Evolutionary conservation across 2,329 filamentous ascomycete species (phyloP).

Genomic region (Raffaelea ambrosiae): DNA sequence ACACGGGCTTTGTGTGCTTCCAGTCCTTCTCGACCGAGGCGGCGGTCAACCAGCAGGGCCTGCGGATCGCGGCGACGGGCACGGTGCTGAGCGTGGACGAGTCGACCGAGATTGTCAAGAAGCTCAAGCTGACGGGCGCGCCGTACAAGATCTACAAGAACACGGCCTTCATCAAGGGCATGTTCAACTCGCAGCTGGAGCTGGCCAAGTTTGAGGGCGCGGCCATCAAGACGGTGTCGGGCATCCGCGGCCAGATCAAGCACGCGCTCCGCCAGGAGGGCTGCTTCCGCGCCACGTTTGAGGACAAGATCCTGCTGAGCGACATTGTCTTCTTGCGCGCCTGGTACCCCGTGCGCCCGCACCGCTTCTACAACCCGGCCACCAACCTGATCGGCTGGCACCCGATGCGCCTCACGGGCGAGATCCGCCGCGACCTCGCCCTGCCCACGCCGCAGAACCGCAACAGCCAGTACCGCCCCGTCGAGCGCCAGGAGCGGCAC

Average conservation of each 20-base stretch:
- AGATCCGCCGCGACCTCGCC: slow-evolving; percentile 70
- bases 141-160: slow-evolving; percentile 99
- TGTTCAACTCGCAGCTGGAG: slow-evolving; percentile 90
- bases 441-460: slow-evolving; percentile 70
- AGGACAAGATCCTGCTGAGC: slow-evolving; percentile 95
- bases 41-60: slow-evolving; percentile 50
- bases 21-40: slow-evolving; percentile 79
- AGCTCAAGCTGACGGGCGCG: slow-evolving; percentile 65
- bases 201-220: slow-evolving; percentile 98
- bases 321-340: slow-evolving; percentile 94
- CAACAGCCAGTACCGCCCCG: slow-evolving; percentile 74
- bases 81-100: slow-evolving; percentile 93
- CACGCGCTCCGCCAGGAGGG: slow-evolving; percentile 91
- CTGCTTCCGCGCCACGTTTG: slow-evolving; percentile 92
- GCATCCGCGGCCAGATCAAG: slow-evolving; percentile 95
- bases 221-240: slow-evolving; percentile 90
- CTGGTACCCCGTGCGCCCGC: slow-evolving; percentile 94
- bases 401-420: slow-evolving; percentile 87
- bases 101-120: slow-evolving; percentile 95
- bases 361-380: slow-evolving; percentile 93
- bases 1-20: slow-evolving; percentile 91
- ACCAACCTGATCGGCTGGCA: slow-evolving; percentile 91
- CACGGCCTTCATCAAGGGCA: slow-evolving; percentile 96
- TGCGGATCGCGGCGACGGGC: slow-evolving; percentile 89
- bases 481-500: slow-evolving; percentile 58